Evolutionary conservation across 345 rosid genomes (phyloP).

Genomic region (Atalantia buxifolia): DNA sequence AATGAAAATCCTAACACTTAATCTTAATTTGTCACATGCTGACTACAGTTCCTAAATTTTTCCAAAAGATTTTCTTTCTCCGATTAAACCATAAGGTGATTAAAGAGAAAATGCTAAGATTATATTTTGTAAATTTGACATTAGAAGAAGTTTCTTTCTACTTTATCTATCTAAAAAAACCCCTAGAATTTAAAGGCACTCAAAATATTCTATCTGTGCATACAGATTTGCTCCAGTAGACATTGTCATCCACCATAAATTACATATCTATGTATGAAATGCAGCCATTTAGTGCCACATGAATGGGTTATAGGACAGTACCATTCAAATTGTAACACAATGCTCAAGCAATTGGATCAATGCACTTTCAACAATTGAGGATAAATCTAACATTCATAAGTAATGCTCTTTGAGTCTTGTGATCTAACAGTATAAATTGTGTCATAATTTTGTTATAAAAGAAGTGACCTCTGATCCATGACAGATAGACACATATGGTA

Average conservation of each 20-base stretch:
- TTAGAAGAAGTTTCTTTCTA: background rate
- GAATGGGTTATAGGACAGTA: background rate
- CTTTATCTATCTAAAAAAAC: background rate
- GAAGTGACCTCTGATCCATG: background rate
- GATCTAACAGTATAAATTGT: too few relatives aligned
- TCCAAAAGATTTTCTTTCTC: background rate
- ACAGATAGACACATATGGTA: background rate
- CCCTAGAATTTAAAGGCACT: background rate
- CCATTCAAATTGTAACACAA: background rate
- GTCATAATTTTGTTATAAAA: background rate
- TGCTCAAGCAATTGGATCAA: background rate
- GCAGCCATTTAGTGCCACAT: background rate
- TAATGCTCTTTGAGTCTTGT: background rate
- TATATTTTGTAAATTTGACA: background rate
- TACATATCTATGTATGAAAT: background rate
- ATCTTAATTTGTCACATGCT: too few relatives aligned
- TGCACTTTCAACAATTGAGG: background rate
- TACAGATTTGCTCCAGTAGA: background rate
- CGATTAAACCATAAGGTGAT: background rate
- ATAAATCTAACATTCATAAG: background rate
- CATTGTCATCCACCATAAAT: background rate
- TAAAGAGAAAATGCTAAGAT: background rate
- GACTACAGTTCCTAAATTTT: background rate
- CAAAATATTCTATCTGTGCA: background rate
- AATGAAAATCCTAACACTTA: background rate